These are phyloP conservation scores for Alternaria sp. DNA, from an alignment of 2,329 filamentous ascomycete species.

Conservation along the genomic window DNA sequence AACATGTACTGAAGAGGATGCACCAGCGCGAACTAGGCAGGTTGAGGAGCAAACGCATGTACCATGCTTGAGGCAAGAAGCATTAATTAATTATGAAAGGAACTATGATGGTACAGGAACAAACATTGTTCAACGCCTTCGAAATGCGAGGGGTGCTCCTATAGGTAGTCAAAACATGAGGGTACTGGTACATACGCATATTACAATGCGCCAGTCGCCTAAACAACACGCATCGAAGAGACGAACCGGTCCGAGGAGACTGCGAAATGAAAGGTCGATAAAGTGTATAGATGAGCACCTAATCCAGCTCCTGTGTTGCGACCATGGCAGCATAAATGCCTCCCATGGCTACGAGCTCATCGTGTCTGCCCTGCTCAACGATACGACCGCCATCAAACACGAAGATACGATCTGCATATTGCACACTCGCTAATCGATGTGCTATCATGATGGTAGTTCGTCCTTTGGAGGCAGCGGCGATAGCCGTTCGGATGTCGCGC, in stretches of 20 bases:
- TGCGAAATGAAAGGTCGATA: neutral
- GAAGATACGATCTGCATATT: slow-evolving; percentile 80
- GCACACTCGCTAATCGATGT: slow-evolving; percentile 77
- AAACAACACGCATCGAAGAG: neutral
- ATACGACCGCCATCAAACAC: slow-evolving; percentile 73
- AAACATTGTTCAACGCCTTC: neutral
- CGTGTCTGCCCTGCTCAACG: slow-evolving; percentile 67
- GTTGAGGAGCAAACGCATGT: neutral
- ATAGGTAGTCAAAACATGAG: neutral
- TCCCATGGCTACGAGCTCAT: slow-evolving; percentile 58
- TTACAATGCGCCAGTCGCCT: neutral
- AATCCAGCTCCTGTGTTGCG: slow-evolving; percentile 45
- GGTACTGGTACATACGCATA: neutral
- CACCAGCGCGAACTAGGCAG: neutral
- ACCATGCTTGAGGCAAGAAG: neutral
- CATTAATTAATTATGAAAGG: neutral
- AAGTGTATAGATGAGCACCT: neutral
- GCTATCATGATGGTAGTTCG: slow-evolving; percentile 76
- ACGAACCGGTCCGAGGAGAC: neutral
- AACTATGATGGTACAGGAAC: neutral
- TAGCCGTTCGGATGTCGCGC: slow-evolving; percentile 50
- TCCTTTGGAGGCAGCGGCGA: slow-evolving; percentile 50
- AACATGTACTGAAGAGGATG: neutral
- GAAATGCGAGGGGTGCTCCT: neutral
- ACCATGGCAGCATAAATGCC: slow-evolving; percentile 48